A percentile compares a stretch with the other conserved stretches of the same genome.
These are phyloP conservation scores for Kodamaea laetipori DNA, from an alignment of 805 yeast genomes.

Conservation along the genomic window DNA sequence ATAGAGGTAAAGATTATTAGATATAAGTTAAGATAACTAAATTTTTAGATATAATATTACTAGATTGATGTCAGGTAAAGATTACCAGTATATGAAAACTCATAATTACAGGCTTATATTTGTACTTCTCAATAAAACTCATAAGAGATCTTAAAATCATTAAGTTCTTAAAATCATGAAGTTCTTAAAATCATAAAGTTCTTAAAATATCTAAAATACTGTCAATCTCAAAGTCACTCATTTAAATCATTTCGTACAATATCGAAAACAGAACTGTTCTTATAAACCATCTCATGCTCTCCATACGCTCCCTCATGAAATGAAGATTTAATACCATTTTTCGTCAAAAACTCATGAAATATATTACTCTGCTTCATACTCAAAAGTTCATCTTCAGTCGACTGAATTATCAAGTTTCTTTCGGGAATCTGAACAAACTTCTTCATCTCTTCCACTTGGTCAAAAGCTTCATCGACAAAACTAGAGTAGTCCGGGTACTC, in stretches of 20 bases:
- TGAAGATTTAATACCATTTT: slow-evolving; percentile 13
- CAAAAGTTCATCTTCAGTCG: slow-evolving; percentile 67
- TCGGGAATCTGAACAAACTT: slow-evolving; percentile 9
- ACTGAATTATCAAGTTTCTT: slow-evolving; percentile 53
- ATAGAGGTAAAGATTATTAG: too few species aligned
- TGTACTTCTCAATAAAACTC: too few species aligned
- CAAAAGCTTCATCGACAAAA: slow-evolving; percentile 64
- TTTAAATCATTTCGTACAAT: slow-evolving; percentile 7
- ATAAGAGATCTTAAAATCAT: too few species aligned
- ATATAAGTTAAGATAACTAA: too few species aligned
- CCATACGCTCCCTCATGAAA: slow-evolving; percentile 50
- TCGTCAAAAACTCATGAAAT: slow-evolving; percentile 37
- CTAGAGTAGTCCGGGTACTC: slow-evolving; percentile 63
- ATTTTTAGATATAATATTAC: too few species aligned
- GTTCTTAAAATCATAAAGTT: too few species aligned
- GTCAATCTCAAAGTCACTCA: neutral
- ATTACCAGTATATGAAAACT: too few species aligned
- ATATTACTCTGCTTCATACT: slow-evolving; percentile 43
- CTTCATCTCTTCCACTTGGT: slow-evolving; percentile 18
- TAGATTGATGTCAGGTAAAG: too few species aligned
- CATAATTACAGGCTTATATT: too few species aligned
- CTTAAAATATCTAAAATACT: too few species aligned
- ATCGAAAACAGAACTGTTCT: slow-evolving; percentile 38
- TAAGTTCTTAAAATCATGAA: too few species aligned
- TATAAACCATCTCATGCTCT: slow-evolving; percentile 65